Evolutionary conservation across 2,329 filamentous ascomycete species (phyloP), one percentile per base, ranked within the genome.

Genomic region (Fragosphaeria purpurea): DNA sequence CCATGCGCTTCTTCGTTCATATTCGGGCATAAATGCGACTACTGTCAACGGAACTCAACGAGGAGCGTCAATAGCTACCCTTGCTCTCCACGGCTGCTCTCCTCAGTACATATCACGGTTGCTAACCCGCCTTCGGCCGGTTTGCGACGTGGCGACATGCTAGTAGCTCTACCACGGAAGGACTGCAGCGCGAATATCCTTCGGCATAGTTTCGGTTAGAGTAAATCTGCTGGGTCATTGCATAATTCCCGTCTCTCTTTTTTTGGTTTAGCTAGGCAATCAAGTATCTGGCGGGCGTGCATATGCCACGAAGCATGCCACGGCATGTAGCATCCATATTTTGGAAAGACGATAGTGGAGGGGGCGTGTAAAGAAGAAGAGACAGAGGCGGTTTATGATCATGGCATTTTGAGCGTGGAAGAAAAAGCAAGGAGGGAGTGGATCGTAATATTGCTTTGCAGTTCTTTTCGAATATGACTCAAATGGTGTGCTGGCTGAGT

Each of bases 401-500:
- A 13, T 22, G 22, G 22, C 22, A n/a, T 13, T 11, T 11, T 7
- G 12, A 39, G 22, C 38, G n/a, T 39, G 6, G 31, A 43, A 12
- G 41, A 34, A 40, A 43, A n/a, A 22, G 30, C n/a, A 48, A 35
- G 43, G 13, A 8, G 33, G 43, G 31, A 6, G 7, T 37, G 11
- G 11, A 32, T 37, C 13, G 32, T 34, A 9, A 7, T 10, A 34
- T 34, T 13, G 30, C 9, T 12, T 35, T 48, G 41, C n/a, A 10
- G 35, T 10, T 37, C 9, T 40, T 35, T 30, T 9, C 35, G 35
- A 7, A 7, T 41, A 4, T 30, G 39, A 46, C 39, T 13, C 32
- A 12, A 41, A 40, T 44, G 32, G 41, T 47, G 47, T 50, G 51
- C 30, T 50, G 40, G 40, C 40, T 53, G 47, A 31, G 35, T 35